These are phyloP conservation scores for Blastocystis sp. DNA, from an alignment of 352 stramenopile genomes.

Conservation along the genomic window DNA sequence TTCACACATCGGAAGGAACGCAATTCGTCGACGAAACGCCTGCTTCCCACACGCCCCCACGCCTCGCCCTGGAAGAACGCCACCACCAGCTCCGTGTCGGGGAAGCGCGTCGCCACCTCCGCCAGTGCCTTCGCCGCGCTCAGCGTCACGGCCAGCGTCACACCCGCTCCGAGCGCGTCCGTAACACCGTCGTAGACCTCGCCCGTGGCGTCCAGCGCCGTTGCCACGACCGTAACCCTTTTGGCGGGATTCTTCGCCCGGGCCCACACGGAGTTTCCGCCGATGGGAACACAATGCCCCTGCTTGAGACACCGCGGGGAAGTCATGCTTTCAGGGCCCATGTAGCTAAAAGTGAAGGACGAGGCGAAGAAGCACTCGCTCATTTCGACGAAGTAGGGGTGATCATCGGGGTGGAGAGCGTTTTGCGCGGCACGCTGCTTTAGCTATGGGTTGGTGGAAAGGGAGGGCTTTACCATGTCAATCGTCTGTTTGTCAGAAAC, in stretches of 20 bases:
- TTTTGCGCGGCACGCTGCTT: constrained; percentile 6
- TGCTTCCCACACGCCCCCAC: constrained; percentile 62
- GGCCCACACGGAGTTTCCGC: constrained; percentile 48
- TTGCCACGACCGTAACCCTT: constrained; percentile 13
- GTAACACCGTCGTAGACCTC: constrained; percentile 13
- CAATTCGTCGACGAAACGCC: constrained; percentile 13
- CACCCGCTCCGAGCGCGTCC: not conserved
- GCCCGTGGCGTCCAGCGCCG: constrained; percentile 1
- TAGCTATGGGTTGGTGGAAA: not conserved
- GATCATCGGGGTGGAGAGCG: not conserved
- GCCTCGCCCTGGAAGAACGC: constrained; percentile 63
- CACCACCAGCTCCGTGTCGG: constrained; percentile 22
- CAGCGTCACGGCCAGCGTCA: constrained; percentile 23
- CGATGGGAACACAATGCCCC: constrained; percentile 41
- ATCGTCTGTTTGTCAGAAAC: not conserved
- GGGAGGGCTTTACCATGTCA: no score
- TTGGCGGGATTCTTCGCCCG: not conserved
- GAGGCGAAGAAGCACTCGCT: not conserved
- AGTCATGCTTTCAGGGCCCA: constrained; percentile 62
- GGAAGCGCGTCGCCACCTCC: not conserved
- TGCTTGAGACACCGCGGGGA: constrained; percentile 24
- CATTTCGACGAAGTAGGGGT: constrained; percentile 58
- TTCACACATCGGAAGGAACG: constrained; percentile 36
- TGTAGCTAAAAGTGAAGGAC: constrained; percentile 36
- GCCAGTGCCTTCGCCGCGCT: not conserved